Percentiles rank a stretch among this genome's conserved stretches.
These are phyloP conservation scores for Diplodia corticola DNA, from an alignment of 2,329 filamentous ascomycete species.

Conservation along the genomic window DNA sequence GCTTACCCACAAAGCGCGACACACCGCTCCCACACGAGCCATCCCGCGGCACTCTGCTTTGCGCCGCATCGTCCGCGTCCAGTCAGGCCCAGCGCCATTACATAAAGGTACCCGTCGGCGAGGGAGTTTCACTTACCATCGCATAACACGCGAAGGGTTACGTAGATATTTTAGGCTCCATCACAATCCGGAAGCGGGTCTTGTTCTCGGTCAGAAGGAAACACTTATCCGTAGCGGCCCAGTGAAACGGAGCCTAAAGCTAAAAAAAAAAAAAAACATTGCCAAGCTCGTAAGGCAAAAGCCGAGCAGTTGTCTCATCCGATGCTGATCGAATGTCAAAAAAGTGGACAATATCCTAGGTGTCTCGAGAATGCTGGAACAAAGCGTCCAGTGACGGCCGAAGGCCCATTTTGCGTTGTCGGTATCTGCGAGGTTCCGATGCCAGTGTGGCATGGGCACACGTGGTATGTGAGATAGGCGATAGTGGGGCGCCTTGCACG, in stretches of 20 bases:
- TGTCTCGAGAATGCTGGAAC: not conserved
- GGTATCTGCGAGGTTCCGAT: not conserved
- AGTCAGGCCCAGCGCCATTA: not conserved
- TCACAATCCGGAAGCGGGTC: not conserved
- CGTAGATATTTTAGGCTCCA: not conserved
- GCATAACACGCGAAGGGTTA: not conserved
- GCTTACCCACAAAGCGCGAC: not conserved
- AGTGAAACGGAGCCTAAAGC: not conserved
- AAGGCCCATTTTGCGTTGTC: not conserved
- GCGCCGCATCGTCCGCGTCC: not conserved
- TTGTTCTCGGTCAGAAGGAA: not conserved
- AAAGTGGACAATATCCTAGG: not conserved
- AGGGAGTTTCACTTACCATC: not conserved
- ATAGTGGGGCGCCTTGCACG: constrained; percentile 3
- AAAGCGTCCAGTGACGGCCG: not conserved
- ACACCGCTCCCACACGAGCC: not conserved
- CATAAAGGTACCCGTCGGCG: not conserved
- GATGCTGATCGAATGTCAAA: not conserved
- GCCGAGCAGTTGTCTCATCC: not conserved
- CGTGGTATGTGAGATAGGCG: not conserved
- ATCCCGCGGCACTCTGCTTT: not conserved
- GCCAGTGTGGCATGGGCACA: not conserved
- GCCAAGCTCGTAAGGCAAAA: not conserved
- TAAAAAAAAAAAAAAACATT: not conserved
- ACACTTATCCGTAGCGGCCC: not conserved